Base-by-base conservation (phyloP, 2,329 filamentous ascomycete species). In the Atkinsonella hypoxylon region DNA sequence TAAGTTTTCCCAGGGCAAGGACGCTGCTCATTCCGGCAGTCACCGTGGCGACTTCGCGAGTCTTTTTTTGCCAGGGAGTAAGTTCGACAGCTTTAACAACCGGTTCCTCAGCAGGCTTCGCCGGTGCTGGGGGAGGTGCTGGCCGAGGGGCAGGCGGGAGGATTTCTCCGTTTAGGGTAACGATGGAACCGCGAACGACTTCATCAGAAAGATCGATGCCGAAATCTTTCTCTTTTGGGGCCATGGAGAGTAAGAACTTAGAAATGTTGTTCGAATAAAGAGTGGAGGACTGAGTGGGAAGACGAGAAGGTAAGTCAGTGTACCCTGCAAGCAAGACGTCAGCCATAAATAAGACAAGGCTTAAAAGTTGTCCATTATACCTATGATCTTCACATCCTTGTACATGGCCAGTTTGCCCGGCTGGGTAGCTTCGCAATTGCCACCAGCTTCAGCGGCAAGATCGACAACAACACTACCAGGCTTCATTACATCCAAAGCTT, bases 211-310 rank as follows among this genome's bases (percentile, higher is more conserved):
- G 72, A 58, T 94, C 87, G 44, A 95, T 75, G 8, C 87, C 87
- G 55, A 89, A 95, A 38, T 83, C 77, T 55, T 87, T 89, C 2
- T 89, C 82, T 53, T 84, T 78, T 1, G 88, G 87, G 1, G 82
- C 68, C 75, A 95, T 88, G 0, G 89, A 93, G 10, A 95, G 74
- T 30, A 95, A 71, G 51, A 90, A 85, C 63, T 95, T 95, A 57
- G 84, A 89, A 59, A 95, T 90, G 62, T 95, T 95, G 75, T 95
- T 95, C 2, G 87, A 93, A 67, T 95, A 95, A 18, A 95, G 71
- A 0, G 87, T 94, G 0, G 89, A 94, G 0, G 89, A 88, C 65
- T 95, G 89, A 0, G 89, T 94, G 0, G 89, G 88, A 2, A 95
- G 75, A 44, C 89, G 79, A 32, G 89, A 94, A 0, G 89, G 89